Evolutionary conservation across 192 early-diverging fungal genomes (phyloP).

Genomic region (Phycomyces nitens): DNA sequence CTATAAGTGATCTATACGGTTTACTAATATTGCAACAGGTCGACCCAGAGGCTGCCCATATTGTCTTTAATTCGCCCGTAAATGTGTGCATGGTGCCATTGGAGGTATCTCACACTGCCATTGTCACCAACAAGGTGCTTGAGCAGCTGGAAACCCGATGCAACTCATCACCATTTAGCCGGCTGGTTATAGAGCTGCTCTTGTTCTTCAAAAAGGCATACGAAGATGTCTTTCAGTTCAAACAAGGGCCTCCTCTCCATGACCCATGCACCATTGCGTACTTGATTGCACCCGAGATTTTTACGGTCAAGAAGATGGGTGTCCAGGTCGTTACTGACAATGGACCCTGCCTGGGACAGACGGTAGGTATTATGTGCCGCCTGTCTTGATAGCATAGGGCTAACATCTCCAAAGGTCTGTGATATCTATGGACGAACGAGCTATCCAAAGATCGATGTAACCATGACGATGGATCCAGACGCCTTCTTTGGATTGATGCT

Average conservation of each 20-base stretch:
- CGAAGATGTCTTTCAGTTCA: constrained; percentile 11
- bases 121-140: constrained; percentile 13
- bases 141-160: constrained; percentile 6
- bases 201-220: constrained; percentile 22
- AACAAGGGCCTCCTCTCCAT: constrained; percentile 14
- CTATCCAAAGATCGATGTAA: constrained; percentile 14
- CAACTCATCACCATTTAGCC: constrained; percentile 1
- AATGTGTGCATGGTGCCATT: constrained; percentile 19
- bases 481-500: constrained; percentile 23
- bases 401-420: constrained; percentile 22
- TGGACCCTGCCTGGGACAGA: constrained; percentile 16
- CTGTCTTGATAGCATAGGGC: no score
- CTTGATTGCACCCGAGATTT: constrained; percentile 13
- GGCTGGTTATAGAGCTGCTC: constrained; percentile 12
- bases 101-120: constrained; percentile 19
- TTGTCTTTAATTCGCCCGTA: constrained; percentile 12
- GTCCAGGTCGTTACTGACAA: constrained; percentile 23
- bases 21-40: no score
- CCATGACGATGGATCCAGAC: constrained; percentile 8
- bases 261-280: constrained; percentile 22
- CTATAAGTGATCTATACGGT: no score
- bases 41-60: constrained; percentile 24
- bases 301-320: constrained; percentile 8
- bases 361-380: constrained; percentile 9
- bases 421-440: constrained; percentile 13